Conservation (phyloP, 495 filamentous ascomycete genomes). For the Hypoxylon fragiforme region DNA sequence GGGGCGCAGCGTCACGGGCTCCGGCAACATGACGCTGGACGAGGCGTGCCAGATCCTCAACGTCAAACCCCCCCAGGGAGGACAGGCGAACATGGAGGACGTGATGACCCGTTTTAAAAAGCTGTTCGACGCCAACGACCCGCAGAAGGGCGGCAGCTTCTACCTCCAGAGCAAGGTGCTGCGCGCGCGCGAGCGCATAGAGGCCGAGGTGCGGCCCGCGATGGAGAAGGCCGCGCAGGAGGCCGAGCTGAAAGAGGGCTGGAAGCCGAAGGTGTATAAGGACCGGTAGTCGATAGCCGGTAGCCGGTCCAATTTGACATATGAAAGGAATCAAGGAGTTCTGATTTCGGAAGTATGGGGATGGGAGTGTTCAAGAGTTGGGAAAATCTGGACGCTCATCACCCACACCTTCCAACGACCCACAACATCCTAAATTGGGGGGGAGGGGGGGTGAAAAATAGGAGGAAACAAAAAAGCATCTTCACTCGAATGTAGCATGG, state of each 20-base stretch:
- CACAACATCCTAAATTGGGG: conserved; percentile 9
- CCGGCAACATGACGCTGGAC: conserved; percentile 83
- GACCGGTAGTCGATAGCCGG: conserved; percentile 71
- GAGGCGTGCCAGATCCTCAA: conserved; percentile 98
- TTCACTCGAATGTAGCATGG: conserved; percentile 55
- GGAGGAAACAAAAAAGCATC: conserved; percentile 47
- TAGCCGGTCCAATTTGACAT: too few relatives aligned
- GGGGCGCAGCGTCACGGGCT: conserved; percentile 54
- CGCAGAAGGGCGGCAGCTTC: conserved; percentile 93
- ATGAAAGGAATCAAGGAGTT: too few relatives aligned
- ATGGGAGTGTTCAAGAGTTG: too few relatives aligned
- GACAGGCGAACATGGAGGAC: conserved; percentile 72
- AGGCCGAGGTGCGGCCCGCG: conserved; percentile 68
- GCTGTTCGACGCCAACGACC: conserved; percentile 91
- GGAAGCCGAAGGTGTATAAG: conserved; percentile 94
- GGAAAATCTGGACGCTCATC: background rate
- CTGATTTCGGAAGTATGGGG: too few relatives aligned
- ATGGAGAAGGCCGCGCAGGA: conserved; percentile 56
- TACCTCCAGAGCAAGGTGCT: conserved; percentile 97
- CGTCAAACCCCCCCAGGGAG: conserved; percentile 82
- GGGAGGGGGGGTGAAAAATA: too few relatives aligned
- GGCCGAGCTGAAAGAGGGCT: conserved; percentile 78
- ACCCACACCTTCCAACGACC: too few relatives aligned
- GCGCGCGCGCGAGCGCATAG: conserved; percentile 86
- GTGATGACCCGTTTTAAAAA: conserved; percentile 89